phyloP scores from a whole-genome alignment of 768 basidiomycete genomes.

The Agrocybe pediades region DNA sequence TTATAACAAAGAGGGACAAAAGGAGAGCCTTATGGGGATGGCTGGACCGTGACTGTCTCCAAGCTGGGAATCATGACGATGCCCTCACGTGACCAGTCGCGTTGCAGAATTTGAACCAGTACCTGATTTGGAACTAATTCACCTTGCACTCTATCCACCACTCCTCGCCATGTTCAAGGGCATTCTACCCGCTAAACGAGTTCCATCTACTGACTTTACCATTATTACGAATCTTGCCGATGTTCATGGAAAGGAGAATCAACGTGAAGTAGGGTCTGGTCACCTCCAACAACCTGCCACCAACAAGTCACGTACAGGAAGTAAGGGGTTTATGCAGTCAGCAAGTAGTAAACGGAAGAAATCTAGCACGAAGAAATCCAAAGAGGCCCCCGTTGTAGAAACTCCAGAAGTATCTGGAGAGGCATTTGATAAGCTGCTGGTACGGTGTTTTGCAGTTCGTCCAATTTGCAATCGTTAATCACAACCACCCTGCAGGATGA shows the following conservation, averaged over 20 bases:
- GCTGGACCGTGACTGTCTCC: conserved; percentile 1
- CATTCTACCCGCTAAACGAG: conserved; percentile 71
- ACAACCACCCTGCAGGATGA: conserved; percentile 61
- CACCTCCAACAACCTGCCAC: conserved; percentile 20
- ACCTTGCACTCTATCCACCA: conserved; percentile 21
- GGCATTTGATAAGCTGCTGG: conserved; percentile 83
- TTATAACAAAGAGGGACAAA: conserved; percentile 10
- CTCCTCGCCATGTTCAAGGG: conserved; percentile 71
- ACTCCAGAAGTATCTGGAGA: conserved; percentile 43
- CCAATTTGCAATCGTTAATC: background rate
- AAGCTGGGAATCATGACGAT: background rate
- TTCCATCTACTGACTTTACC: conserved; percentile 69
- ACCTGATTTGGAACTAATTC: conserved; percentile 31
- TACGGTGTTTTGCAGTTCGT: conserved; percentile 34
- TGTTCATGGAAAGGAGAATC: conserved; percentile 66
- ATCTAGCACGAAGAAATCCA: conserved; percentile 42
- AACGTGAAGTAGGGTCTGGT: conserved; percentile 32
- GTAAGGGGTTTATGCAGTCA: conserved; percentile 33
- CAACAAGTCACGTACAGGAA: conserved; percentile 24
- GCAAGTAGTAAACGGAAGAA: conserved; percentile 39
- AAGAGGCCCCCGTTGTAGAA: conserved; percentile 25
- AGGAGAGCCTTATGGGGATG: conserved; percentile 9
- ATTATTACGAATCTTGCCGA: conserved; percentile 64
- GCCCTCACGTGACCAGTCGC: conserved; percentile 30
- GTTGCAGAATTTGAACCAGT: conserved; percentile 33